phyloP scores from a whole-genome alignment of 306 rosid genomes.

The Prunus mongolica region DNA sequence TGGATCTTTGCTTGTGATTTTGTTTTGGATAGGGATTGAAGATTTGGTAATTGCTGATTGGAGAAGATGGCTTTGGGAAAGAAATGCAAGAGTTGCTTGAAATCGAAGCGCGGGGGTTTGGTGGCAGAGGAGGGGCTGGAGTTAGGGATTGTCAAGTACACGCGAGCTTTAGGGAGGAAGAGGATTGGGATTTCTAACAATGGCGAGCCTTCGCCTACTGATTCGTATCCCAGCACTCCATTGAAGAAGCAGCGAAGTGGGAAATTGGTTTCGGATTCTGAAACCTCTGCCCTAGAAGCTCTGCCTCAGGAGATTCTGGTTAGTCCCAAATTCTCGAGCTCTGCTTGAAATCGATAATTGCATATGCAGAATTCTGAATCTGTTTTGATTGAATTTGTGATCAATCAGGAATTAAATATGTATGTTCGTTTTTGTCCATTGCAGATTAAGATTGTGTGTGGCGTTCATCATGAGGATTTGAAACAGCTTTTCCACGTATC shows the following conservation, averaged over 20 bases:
- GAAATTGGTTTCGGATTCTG: conserved; percentile 7
- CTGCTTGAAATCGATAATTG: not conserved
- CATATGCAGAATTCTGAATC: not conserved
- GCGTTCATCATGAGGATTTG: conserved; percentile 77
- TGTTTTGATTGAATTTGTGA: not conserved
- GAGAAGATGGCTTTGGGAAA: conserved; percentile 46
- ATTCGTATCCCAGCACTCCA: conserved; percentile 29
- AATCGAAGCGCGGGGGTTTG: conserved; percentile 18
- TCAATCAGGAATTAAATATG: not conserved
- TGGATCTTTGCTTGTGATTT: not conserved
- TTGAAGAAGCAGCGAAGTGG: conserved; percentile 48
- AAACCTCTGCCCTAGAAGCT: conserved; percentile 45
- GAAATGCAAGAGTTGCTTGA: conserved; percentile 23
- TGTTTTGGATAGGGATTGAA: not conserved
- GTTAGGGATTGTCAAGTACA: conserved; percentile 39
- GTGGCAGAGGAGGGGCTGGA: conserved; percentile 25
- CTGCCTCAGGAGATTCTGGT: conserved; percentile 76
- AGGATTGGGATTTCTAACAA: conserved; percentile 42
- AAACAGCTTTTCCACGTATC: conserved; percentile 63
- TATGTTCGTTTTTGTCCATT: not conserved
- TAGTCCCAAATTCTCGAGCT: conserved; percentile 18
- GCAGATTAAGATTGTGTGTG: conserved; percentile 55
- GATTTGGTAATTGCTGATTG: not conserved
- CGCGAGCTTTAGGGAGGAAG: conserved; percentile 50
- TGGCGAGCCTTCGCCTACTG: conserved; percentile 14